phyloP scores from a whole-genome alignment of 805 yeast genomes.

The Lachancea mirantina region DNA sequence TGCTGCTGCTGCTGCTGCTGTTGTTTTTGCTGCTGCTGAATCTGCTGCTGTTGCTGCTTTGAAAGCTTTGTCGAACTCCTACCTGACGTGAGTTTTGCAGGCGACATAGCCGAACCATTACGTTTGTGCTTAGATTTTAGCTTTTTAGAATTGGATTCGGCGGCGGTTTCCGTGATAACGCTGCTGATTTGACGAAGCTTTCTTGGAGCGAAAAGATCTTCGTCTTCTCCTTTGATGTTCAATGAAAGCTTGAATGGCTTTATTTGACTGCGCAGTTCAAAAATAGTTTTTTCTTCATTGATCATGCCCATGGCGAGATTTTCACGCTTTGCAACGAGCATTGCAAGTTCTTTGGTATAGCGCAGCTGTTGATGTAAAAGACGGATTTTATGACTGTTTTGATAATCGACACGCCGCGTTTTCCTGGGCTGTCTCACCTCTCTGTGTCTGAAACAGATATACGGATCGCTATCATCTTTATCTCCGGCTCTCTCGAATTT shows the following conservation, averaged over 20 bases:
- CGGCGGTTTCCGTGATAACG: slow-evolving; percentile 7
- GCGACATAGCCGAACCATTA: slow-evolving; percentile 10
- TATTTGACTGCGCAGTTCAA: slow-evolving; percentile 63
- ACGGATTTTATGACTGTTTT: slow-evolving; percentile 78
- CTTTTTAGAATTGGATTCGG: slow-evolving; percentile 4
- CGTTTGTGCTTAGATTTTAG: slow-evolving; percentile 3
- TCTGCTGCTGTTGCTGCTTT: slow-evolving; percentile 12
- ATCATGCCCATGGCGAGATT: slow-evolving; percentile 46
- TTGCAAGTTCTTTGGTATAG: slow-evolving; percentile 61
- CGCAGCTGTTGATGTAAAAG: slow-evolving; percentile 68
- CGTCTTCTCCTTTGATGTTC: slow-evolving; percentile 78
- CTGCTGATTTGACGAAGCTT: slow-evolving; percentile 41
- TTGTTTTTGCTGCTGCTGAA: slow-evolving; percentile 18
- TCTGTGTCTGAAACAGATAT: slow-evolving; percentile 90
- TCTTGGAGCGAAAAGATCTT: slow-evolving; percentile 64
- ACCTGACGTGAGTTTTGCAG: background rate
- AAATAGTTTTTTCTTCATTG: slow-evolving; percentile 57
- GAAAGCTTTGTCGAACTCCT: slow-evolving; percentile 2
- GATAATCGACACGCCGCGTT: slow-evolving; percentile 88
- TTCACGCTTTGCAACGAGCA: slow-evolving; percentile 65
- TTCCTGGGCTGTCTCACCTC: slow-evolving; percentile 93
- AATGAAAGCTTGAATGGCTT: slow-evolving; percentile 69
- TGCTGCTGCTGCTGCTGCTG: slow-evolving; percentile 24
- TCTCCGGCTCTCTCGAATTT: slow-evolving; percentile 83
- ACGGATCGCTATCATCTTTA: slow-evolving; percentile 91